Evolutionary conservation across 2,329 filamentous ascomycete genomes (phyloP).

Genomic region (Paradendryphiella salina): DNA sequence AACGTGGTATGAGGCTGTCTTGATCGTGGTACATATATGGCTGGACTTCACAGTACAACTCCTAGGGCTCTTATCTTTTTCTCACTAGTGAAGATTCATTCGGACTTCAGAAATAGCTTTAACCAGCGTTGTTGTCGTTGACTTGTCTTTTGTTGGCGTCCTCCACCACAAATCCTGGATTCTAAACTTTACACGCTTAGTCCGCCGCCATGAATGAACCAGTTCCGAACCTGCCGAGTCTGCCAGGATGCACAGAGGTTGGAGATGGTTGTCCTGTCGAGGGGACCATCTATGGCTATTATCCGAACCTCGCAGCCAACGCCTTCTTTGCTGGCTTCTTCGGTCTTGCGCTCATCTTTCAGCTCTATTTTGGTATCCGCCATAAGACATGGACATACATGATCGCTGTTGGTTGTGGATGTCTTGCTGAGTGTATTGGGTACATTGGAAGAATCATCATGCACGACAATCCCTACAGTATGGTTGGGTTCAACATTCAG

Average conservation of each 20-base stretch:
- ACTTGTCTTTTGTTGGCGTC: not conserved
- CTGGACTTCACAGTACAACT: not conserved
- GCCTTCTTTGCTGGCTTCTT: conserved; percentile 57
- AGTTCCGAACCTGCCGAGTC: too few relatives aligned
- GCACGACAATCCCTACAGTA: conserved; percentile 57
- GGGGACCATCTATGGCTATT: conserved; percentile 57
- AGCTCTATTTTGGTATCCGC: conserved; percentile 54
- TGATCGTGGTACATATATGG: not conserved
- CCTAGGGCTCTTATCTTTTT: not conserved
- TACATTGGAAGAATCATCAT: conserved; percentile 60
- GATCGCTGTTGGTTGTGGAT: conserved; percentile 52
- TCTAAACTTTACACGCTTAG: not conserved
- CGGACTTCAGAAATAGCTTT: not conserved
- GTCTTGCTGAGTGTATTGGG: conserved; percentile 57
- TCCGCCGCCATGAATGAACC: too few relatives aligned
- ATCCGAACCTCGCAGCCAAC: conserved; percentile 55
- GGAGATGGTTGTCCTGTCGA: conserved; percentile 45
- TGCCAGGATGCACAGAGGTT: conserved; percentile 26
- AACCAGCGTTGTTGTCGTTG: too few relatives aligned
- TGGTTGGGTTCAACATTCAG: conserved; percentile 54
- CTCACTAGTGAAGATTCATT: not conserved
- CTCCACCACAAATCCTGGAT: not conserved
- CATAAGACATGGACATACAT: conserved; percentile 60
- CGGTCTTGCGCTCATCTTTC: conserved; percentile 52
- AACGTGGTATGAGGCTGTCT: not conserved